Conservation (phyloP, 441 rosid genomes). For the Omphalea diandra region DNA sequence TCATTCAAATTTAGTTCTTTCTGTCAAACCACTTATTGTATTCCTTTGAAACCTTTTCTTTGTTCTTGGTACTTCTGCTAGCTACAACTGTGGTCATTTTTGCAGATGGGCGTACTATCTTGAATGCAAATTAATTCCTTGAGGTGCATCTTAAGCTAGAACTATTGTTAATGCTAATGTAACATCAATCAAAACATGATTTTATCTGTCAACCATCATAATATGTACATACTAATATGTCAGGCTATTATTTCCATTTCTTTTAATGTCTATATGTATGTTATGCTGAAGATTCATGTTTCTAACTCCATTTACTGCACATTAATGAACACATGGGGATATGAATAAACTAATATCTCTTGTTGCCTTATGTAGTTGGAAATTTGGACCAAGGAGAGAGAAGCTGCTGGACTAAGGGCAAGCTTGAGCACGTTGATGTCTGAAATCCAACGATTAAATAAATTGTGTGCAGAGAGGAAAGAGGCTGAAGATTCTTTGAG, state of each 20-base stretch:
- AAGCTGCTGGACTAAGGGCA: conserved; percentile 83
- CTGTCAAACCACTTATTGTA: neutral
- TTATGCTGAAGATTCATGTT: neutral
- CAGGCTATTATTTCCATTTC: neutral
- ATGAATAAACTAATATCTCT: conserved; percentile 22
- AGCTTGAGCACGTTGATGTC: conserved; percentile 80
- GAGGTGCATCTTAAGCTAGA: conserved; percentile 4
- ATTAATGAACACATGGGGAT: neutral
- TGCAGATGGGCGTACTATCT: neutral
- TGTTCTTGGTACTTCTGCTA: neutral
- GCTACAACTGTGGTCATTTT: neutral
- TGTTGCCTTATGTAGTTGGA: conserved; percentile 57
- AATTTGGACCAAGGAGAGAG: conserved; percentile 96
- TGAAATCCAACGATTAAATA: conserved; percentile 79
- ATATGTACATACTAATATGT: neutral
- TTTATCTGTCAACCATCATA: neutral
- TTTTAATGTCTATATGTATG: neutral
- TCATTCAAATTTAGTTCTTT: neutral
- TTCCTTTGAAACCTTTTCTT: neutral
- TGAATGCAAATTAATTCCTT: neutral
- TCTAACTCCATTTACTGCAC: neutral
- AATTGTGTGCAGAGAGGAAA: conserved; percentile 89
- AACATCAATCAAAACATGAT: neutral
- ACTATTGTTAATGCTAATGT: neutral
- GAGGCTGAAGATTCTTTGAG: conserved; percentile 87